These are phyloP conservation scores for Nemania sp. DNA, from an alignment of 2,329 filamentous ascomycete genomes.

Conservation along the genomic window DNA sequence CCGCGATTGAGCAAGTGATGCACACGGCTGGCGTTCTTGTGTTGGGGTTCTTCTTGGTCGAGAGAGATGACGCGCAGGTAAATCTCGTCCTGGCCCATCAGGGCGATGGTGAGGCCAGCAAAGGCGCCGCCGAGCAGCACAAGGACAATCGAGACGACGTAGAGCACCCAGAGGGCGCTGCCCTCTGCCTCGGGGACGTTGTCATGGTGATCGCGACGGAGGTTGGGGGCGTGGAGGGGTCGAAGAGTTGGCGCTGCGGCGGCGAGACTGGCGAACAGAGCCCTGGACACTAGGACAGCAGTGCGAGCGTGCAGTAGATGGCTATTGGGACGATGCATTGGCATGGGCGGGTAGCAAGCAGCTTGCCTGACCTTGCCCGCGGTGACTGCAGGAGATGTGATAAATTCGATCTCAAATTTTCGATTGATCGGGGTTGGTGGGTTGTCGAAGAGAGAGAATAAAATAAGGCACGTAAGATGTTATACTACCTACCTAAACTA, in stretches of 20 bases:
- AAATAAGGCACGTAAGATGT: not conserved
- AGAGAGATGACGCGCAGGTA: constrained; percentile 93
- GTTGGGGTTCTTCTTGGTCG: constrained; percentile 83
- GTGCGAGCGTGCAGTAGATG: constrained; percentile 49
- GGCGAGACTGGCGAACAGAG: constrained; percentile 44
- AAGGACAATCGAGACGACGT: constrained; percentile 75
- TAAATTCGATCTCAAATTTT: not conserved
- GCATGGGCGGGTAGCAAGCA: constrained; percentile 16
- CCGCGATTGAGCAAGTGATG: constrained; percentile 79
- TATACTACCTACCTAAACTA: not conserved
- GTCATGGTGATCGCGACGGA: constrained; percentile 44
- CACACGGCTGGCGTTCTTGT: constrained; percentile 82
- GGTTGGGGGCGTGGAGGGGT: constrained; percentile 2
- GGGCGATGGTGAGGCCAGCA: constrained; percentile 86
- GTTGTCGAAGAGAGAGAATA: not conserved
- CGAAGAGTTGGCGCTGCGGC: constrained; percentile 48
- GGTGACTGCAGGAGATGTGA: not conserved
- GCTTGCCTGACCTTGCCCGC: not conserved
- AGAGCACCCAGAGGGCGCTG: constrained; percentile 77
- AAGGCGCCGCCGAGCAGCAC: constrained; percentile 91
- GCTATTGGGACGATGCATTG: constrained; percentile 35
- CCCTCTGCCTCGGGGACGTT: constrained; percentile 59
- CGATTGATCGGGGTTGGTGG: not conserved
- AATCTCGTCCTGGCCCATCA: constrained; percentile 84
- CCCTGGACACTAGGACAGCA: constrained; percentile 55